Evolutionary conservation across 2,329 filamentous ascomycete species (phyloP).

Genomic region (Colletotrichum destructivum): DNA sequence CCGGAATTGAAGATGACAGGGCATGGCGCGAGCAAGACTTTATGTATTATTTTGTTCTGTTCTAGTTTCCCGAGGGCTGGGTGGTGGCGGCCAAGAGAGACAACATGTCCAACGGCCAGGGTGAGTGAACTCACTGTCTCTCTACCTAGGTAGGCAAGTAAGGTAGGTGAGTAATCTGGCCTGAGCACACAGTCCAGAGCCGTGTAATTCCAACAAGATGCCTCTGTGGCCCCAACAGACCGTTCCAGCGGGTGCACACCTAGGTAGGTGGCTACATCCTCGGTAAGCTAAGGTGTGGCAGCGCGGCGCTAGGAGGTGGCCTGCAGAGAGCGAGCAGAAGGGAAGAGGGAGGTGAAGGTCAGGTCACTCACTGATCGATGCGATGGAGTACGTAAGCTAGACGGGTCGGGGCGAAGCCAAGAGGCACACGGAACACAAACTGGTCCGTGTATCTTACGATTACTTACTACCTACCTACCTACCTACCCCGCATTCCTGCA

Average conservation of each 20-base stretch:
- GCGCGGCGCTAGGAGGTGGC: too few relatives aligned
- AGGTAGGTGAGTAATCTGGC: too few relatives aligned
- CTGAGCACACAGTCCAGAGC: too few relatives aligned
- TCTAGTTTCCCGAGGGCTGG: neutral
- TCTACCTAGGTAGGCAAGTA: too few relatives aligned
- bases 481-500: constrained; percentile 35
- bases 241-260: neutral
- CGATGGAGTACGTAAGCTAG: neutral
- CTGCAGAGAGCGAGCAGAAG: neutral
- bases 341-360: too few relatives aligned
- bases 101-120: constrained; percentile 9
- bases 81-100: constrained; percentile 13
- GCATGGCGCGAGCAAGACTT: constrained; percentile 8
- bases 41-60: neutral
- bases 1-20: constrained; percentile 22
- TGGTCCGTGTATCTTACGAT: neutral
- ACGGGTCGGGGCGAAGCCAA: too few relatives aligned
- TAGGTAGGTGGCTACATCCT: neutral
- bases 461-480: neutral
- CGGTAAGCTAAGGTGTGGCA: constrained; percentile 16
- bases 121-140: neutral
- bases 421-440: too few relatives aligned
- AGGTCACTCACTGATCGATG: constrained; percentile 1
- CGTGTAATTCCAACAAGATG: constrained; percentile 28
- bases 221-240: constrained; percentile 22